Conservation (phyloP, 1,284 basidiomycete genomes). For the Ustilago hordei region DNA sequence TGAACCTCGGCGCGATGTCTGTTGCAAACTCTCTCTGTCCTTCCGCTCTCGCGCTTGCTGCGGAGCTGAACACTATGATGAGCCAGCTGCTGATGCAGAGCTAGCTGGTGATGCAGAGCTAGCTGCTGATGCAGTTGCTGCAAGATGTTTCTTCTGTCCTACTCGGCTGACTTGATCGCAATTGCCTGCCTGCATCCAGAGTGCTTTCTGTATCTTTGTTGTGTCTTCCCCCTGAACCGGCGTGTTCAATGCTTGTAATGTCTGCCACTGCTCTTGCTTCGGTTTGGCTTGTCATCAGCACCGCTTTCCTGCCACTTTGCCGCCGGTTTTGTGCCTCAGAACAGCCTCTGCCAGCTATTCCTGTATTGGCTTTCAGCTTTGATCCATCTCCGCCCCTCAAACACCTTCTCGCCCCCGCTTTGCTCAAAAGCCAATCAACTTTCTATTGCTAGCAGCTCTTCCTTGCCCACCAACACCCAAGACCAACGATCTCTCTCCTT, state of each 20-base stretch:
- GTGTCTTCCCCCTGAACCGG: not conserved
- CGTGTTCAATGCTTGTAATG: not conserved
- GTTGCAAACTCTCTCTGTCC: not conserved
- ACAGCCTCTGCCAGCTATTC: not conserved
- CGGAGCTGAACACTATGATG: not conserved
- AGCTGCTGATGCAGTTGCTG: not conserved
- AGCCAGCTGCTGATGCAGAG: not conserved
- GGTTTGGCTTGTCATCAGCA: not conserved
- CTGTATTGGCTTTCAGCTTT: not conserved
- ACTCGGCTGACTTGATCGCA: not conserved
- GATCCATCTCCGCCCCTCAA: not conserved
- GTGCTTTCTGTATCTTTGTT: not conserved
- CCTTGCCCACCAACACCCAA: too few species aligned
- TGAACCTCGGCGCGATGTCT: conserved; percentile 1
- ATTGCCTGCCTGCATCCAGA: not conserved
- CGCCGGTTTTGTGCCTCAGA: conserved; percentile 1
- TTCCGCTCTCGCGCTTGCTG: not conserved
- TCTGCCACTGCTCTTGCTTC: not conserved
- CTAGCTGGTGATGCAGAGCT: too few species aligned
- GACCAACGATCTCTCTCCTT: not conserved
- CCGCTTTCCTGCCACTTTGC: conserved; percentile 2
- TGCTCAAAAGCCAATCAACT: conserved; percentile 12
- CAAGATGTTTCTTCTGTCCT: not conserved
- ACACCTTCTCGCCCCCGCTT: not conserved
- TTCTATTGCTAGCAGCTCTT: not conserved